Conservation (phyloP, 2,329 filamentous ascomycete species). For the Anisogramma anomala region DNA sequence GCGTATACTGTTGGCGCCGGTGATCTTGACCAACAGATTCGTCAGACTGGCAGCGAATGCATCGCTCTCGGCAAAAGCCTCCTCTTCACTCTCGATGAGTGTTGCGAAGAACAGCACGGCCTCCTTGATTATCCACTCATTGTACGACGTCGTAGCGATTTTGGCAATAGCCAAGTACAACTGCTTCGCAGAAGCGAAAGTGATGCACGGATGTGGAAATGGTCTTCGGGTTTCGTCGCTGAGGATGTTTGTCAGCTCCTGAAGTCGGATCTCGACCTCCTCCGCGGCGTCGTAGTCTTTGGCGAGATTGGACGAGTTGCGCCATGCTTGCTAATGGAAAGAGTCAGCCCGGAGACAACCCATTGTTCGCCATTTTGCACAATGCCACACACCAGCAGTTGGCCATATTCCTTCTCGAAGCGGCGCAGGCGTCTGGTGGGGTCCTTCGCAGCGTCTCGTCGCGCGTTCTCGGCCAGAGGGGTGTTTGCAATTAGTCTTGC, state of each 20-base stretch:
- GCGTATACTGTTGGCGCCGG: slow-evolving; percentile 60
- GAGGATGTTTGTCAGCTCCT: slow-evolving; percentile 59
- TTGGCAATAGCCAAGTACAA: slow-evolving; percentile 84
- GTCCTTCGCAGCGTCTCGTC: slow-evolving; percentile 50
- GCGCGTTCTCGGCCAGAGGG: slow-evolving; percentile 43
- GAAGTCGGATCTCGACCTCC: slow-evolving; percentile 49
- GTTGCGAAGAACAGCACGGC: slow-evolving; percentile 80
- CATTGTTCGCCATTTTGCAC: neutral
- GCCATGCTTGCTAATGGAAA: slow-evolving; percentile 42
- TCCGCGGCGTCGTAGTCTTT: slow-evolving; percentile 51
- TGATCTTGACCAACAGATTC: slow-evolving; percentile 70
- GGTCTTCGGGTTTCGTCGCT: slow-evolving; percentile 82
- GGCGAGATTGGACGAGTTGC: slow-evolving; percentile 47
- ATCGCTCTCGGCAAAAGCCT: slow-evolving; percentile 80
- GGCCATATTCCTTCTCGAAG: slow-evolving; percentile 55
- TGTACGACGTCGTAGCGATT: slow-evolving; percentile 73
- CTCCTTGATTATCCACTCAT: slow-evolving; percentile 76
- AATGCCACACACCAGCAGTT: slow-evolving; percentile 40
- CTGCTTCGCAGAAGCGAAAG: slow-evolving; percentile 74
- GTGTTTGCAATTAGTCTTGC: slow-evolving; percentile 54
- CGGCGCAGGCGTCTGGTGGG: slow-evolving; percentile 52
- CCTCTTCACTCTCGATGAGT: slow-evolving; percentile 91
- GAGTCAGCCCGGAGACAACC: slow-evolving; percentile 5
- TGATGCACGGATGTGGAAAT: slow-evolving; percentile 81
- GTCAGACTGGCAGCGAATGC: slow-evolving; percentile 80